Base-by-base conservation (phyloP, 1,284 basidiomycete genomes). In the Heterobasidion annosum region DNA sequence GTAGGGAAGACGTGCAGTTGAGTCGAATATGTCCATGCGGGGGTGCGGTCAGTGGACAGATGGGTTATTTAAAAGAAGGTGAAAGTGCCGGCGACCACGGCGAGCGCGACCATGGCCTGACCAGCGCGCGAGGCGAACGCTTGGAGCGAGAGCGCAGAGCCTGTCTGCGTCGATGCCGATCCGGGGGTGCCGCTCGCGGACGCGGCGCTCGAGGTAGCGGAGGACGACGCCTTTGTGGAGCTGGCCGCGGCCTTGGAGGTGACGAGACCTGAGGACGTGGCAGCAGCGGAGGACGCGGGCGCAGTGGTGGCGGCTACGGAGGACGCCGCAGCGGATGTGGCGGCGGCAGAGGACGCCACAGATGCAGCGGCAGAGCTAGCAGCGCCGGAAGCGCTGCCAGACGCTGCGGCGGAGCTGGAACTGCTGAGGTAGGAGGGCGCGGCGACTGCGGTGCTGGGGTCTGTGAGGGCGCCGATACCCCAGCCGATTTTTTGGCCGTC, bases 391-490 rank as follows among this genome's bases (percentile, higher is more conserved):
- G 42, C 25, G 16, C 18, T 34, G 35, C 16, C 34, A 25, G 37
- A 19, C 13, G 18, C 19, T 13, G 46, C 34, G 18, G 44, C 34
- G 47, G 12, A 9, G 42, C 37, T 25, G 10, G 48, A 13, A 19
- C 33, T 50, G 8, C 25, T 37, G 40, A 54, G 47, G 43, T 61
- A 58, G 12, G 62, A 43, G 1, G 71, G 69, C 0, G 68, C 57
- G 37, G 70, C 54, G 25, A 58, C 60, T 12, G 69, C 67, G 34
- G 47, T 55, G 53, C 62, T 59, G 16, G 68, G 62, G 61, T 82
- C 73, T n/a, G 68, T 68, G 54, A 92, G 78, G 15, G 69, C 64
- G 50, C 89, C 91, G 6, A 61, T 70, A 46, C 91, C 91, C 86
- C 87, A 93, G 0, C 81, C 76, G 50, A 91, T 83, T 5, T 67